phyloP scores from a whole-genome alignment of 2,329 filamentous ascomycete genomes.

The Apiospora pterosperma region DNA sequence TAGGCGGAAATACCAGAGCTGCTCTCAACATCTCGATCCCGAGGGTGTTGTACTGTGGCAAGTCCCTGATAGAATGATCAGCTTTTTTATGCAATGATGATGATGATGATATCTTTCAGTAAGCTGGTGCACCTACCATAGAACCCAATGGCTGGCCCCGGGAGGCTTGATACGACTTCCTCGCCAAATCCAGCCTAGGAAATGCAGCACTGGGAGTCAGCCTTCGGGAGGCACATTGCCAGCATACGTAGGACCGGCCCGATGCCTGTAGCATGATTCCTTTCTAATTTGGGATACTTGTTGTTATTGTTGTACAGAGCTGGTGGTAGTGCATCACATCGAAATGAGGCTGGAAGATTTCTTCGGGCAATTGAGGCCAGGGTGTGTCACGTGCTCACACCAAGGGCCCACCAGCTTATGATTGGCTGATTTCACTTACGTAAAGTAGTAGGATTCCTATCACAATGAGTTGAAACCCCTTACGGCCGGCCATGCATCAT shows the following conservation, averaged over 20 bases:
- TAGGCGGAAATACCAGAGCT: background rate
- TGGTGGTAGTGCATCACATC: background rate
- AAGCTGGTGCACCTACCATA: background rate
- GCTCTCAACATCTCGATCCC: slow-evolving; percentile 1
- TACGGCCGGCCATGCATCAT: no score
- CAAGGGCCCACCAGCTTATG: background rate
- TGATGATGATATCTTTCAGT: no score
- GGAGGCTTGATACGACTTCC: background rate
- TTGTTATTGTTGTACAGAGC: background rate
- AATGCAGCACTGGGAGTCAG: background rate
- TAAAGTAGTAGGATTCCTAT: background rate
- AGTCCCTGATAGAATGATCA: slow-evolving; percentile 16
- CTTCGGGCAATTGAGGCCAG: background rate
- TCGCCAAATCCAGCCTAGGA: background rate
- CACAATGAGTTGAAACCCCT: background rate
- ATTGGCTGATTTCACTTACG: background rate
- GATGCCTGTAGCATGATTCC: slow-evolving; percentile 25
- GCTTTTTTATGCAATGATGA: background rate
- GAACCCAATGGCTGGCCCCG: background rate
- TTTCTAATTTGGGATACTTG: background rate
- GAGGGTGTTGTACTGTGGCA: slow-evolving; percentile 23
- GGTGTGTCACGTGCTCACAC: background rate
- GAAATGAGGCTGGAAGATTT: background rate
- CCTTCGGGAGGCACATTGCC: slow-evolving; percentile 23
- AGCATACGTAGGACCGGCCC: slow-evolving; percentile 26